Conservation (phyloP, 2,329 filamentous ascomycete genomes). For the Cladosporium oxysporum region DNA sequence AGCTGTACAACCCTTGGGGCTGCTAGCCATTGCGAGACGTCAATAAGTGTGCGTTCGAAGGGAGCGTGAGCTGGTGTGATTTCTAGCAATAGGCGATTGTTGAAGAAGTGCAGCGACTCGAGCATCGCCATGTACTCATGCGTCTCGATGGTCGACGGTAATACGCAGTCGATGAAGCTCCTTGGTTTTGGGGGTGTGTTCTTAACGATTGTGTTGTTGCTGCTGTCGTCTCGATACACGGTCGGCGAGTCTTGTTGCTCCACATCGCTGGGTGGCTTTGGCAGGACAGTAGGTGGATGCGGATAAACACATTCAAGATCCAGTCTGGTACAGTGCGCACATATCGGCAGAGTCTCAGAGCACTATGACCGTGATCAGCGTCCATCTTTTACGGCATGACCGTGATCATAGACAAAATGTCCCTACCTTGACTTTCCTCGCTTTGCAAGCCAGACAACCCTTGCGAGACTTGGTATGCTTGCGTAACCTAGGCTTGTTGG, state of each 20-base stretch:
- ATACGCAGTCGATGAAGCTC: not conserved
- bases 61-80: constrained; percentile 1
- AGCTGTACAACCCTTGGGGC: not conserved
- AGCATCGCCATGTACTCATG: not conserved
- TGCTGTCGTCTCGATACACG: not conserved
- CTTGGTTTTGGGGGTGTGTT: not conserved
- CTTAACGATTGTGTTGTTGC: not conserved
- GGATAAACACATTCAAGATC: not conserved
- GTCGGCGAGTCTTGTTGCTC: not conserved
- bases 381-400: no score
- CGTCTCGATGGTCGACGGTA: not conserved
- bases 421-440: constrained; percentile 3
- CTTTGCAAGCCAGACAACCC: constrained; percentile 1
- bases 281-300: no score
- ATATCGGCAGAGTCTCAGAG: constrained; percentile 1
- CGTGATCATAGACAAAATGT: not conserved
- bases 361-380: not conserved
- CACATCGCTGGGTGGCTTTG: not conserved
- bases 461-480: constrained; percentile 8
- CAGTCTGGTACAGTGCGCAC: not conserved
- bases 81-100: not conserved
- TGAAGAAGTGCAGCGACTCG: constrained; percentile 1
- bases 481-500: not conserved
- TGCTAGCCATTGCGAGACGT: not conserved
- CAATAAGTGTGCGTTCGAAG: not conserved